Percentiles rank a stretch among this genome's conserved stretches.
These are phyloP conservation scores for Trichoderma virens DNA, from an alignment of 495 filamentous ascomycete species.

Conservation along the genomic window DNA sequence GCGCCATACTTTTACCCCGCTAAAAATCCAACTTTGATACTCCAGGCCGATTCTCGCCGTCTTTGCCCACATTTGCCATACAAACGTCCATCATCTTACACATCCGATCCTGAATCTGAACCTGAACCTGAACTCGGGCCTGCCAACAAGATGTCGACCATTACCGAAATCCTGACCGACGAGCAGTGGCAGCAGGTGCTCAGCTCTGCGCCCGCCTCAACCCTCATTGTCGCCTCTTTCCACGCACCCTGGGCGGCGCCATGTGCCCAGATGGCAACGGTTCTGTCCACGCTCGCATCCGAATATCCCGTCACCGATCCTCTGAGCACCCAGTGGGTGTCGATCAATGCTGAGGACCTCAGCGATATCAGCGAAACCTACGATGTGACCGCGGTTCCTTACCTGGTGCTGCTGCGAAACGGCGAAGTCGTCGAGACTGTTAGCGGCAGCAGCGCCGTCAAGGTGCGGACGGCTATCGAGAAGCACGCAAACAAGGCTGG, in stretches of 20 bases:
- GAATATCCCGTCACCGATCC: conserved; percentile 64
- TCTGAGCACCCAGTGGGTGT: conserved; percentile 68
- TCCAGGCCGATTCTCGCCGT: conserved; percentile 2
- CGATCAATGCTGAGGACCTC: conserved; percentile 83
- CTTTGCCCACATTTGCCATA: neutral
- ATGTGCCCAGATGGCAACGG: conserved; percentile 85
- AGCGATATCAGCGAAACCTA: conserved; percentile 80
- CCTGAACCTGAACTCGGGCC: too few relatives aligned
- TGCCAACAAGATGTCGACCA: conserved; percentile 60
- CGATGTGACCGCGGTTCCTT: conserved; percentile 90
- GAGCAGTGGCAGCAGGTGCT: conserved; percentile 59
- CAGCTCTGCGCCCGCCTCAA: conserved; percentile 52
- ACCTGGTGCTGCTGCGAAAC: conserved; percentile 70
- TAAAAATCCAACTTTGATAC: conserved; percentile 5
- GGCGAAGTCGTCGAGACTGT: conserved; percentile 68
- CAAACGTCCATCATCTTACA: conserved; percentile 1
- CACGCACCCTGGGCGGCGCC: conserved; percentile 96
- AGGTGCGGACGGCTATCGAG: conserved; percentile 76
- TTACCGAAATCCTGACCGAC: conserved; percentile 64
- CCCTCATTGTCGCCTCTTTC: conserved; percentile 81
- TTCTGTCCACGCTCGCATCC: conserved; percentile 74
- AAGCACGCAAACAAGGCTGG: conserved; percentile 49
- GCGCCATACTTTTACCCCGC: conserved; percentile 7
- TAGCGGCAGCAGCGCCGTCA: conserved; percentile 77
- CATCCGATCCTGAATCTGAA: neutral